Percentiles rank a stretch among this genome's conserved stretches.
Evolutionary conservation across 2,329 filamentous ascomycete species (phyloP).

Genomic region (Lithohypha guttulata): DNA sequence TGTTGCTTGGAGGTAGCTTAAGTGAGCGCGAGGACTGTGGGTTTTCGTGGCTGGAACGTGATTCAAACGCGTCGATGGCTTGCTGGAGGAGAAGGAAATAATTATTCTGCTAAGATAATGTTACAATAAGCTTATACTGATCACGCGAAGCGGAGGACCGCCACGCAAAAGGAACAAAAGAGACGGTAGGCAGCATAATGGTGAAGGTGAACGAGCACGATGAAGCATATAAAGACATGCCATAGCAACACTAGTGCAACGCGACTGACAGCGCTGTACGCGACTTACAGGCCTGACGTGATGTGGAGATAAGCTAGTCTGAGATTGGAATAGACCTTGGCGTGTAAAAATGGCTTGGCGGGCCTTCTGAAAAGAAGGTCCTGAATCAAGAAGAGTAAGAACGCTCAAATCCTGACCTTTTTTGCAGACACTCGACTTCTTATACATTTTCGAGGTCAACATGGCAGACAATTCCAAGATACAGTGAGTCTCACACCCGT

Average conservation of each 20-base stretch:
- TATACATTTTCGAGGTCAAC: slow-evolving; percentile 26
- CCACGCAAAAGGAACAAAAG: not conserved
- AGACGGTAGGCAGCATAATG: not conserved
- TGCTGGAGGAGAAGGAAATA: not conserved
- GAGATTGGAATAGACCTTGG: not conserved
- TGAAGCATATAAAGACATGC: not conserved
- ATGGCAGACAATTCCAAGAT: slow-evolving; percentile 60
- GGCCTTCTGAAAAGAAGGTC: too few species aligned
- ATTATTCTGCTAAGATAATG: not conserved
- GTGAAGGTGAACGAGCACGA: not conserved
- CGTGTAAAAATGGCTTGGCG: slow-evolving; percentile 5
- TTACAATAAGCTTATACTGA: slow-evolving; percentile 6
- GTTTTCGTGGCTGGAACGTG: too few species aligned
- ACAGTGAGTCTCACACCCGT: slow-evolving; percentile 43
- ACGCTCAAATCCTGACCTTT: slow-evolving; percentile 6
- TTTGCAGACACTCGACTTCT: slow-evolving; percentile 14
- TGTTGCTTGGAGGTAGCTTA: too few species aligned
- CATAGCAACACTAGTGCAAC: not conserved
- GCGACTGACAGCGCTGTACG: slow-evolving; percentile 3
- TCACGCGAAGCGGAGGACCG: too few species aligned
- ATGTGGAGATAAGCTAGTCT: slow-evolving; percentile 1
- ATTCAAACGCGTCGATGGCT: too few species aligned
- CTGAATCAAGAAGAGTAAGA: slow-evolving; percentile 8
- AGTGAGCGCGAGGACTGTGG: too few species aligned
- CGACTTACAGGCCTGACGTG: slow-evolving; percentile 4